Evolutionary conservation across 2,329 filamentous ascomycete species (phyloP).

Genomic region (Dryadomyces sulphureus): DNA sequence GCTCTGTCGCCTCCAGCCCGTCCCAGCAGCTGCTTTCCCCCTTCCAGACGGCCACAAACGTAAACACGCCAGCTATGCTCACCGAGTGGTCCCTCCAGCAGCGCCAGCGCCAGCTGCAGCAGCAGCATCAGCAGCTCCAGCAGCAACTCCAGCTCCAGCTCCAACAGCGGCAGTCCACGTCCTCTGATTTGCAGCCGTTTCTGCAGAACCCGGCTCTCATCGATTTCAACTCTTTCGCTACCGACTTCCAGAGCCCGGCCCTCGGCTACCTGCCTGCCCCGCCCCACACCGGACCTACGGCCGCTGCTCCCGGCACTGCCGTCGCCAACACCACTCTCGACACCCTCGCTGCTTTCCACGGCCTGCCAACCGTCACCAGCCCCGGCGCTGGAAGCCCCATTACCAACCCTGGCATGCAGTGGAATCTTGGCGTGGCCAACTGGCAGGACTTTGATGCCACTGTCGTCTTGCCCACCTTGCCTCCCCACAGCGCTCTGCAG

Average conservation of each 20-base stretch:
- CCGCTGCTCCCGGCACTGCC: constrained; percentile 32
- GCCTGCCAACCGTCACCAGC: constrained; percentile 42
- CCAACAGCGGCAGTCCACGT: constrained; percentile 21
- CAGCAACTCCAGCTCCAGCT: constrained; percentile 26
- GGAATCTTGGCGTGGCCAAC: constrained; percentile 51
- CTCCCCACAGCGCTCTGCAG: constrained; percentile 24
- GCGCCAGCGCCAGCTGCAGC: constrained; percentile 25
- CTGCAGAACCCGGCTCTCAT: constrained; percentile 44
- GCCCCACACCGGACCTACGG: neutral
- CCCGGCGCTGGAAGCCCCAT: constrained; percentile 30
- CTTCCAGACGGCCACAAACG: constrained; percentile 34
- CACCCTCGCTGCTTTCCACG: constrained; percentile 43
- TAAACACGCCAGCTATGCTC: constrained; percentile 31
- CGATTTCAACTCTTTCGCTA: constrained; percentile 36
- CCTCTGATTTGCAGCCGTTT: constrained; percentile 32
- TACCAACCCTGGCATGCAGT: constrained; percentile 37
- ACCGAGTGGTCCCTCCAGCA: constrained; percentile 49
- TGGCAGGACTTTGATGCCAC: constrained; percentile 70
- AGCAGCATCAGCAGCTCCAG: constrained; percentile 19
- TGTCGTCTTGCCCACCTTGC: constrained; percentile 22
- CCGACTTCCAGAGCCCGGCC: constrained; percentile 37
- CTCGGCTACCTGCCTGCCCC: constrained; percentile 41
- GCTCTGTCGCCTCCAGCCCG: constrained; percentile 36
- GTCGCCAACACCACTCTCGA: neutral
- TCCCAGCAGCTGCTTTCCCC: constrained; percentile 41